A percentile compares a stretch with the other conserved stretches of the same genome.
phyloP scores from a whole-genome alignment of 495 filamentous ascomycete species.

The Clavariopsis aquatica region DNA sequence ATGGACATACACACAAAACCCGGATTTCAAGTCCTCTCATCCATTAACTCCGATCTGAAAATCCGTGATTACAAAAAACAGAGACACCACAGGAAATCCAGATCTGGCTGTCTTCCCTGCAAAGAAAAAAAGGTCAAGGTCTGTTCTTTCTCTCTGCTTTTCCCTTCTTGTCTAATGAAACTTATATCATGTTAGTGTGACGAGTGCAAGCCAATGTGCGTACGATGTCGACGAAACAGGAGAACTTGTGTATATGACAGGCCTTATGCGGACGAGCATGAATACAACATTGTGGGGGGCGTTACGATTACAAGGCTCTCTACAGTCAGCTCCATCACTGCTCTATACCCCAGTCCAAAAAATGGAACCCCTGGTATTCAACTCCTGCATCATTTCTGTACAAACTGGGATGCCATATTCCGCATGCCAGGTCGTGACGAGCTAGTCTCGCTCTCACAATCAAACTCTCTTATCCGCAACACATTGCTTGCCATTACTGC shows the following conservation, averaged over 20 bases:
- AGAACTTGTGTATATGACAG: slow-evolving; percentile 3
- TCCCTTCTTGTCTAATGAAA: not conserved
- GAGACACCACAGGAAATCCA: slow-evolving; percentile 6
- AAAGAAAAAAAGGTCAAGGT: slow-evolving; percentile 16
- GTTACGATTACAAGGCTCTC: not conserved
- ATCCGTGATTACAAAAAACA: slow-evolving; percentile 9
- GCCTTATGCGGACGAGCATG: not conserved
- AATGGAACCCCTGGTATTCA: slow-evolving; percentile 10
- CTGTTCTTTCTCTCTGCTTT: not conserved
- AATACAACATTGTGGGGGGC: no score
- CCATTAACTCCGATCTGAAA: not conserved
- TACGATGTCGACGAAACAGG: slow-evolving; percentile 15
- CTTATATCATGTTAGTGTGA: slow-evolving; percentile 8
- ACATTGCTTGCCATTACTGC: slow-evolving; percentile 15
- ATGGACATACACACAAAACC: not conserved
- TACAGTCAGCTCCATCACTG: not conserved
- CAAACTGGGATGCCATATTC: slow-evolving; percentile 8
- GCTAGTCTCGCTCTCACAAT: not conserved
- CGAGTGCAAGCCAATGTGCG: slow-evolving; percentile 8
- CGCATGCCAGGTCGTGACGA: not conserved
- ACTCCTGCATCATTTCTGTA: slow-evolving; percentile 7
- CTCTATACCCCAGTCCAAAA: not conserved
- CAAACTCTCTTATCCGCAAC: slow-evolving; percentile 9
- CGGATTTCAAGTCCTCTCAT: slow-evolving; percentile 17
- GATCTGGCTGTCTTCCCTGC: slow-evolving; percentile 9